phyloP scores from a whole-genome alignment of 495 filamentous ascomycete species.

The Clohesyomyces aquaticus region DNA sequence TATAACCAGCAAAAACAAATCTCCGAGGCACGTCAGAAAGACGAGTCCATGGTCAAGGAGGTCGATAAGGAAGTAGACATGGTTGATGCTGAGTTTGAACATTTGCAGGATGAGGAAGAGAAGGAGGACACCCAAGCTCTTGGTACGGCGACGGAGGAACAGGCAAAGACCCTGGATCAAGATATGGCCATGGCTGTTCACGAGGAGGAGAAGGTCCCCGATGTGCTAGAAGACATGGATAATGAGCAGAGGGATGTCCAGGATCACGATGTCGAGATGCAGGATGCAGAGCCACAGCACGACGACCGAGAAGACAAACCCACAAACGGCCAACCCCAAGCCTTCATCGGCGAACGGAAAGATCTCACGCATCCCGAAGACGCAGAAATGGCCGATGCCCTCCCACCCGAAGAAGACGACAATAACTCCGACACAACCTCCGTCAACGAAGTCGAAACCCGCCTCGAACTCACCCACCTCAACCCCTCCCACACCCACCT shows the following conservation, averaged over 20 bases:
- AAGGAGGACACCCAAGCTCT: slow-evolving; percentile 86
- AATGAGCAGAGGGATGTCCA: slow-evolving; percentile 46
- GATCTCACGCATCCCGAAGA: slow-evolving; percentile 47
- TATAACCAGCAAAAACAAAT: slow-evolving; percentile 83
- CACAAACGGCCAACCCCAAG: slow-evolving; percentile 32
- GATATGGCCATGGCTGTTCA: slow-evolving; percentile 82
- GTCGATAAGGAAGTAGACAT: slow-evolving; percentile 63
- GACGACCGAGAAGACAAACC: slow-evolving; percentile 47
- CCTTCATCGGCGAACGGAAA: slow-evolving; percentile 42
- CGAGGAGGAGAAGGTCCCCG: slow-evolving; percentile 59
- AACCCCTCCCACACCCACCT: slow-evolving; percentile 50
- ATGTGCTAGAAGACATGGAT: slow-evolving; percentile 51
- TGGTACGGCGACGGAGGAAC: slow-evolving; percentile 84
- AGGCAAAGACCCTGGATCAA: slow-evolving; percentile 79
- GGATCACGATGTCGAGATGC: slow-evolving; percentile 32
- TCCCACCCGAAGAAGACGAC: slow-evolving; percentile 43
- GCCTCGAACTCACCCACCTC: slow-evolving; percentile 74
- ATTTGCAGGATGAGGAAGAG: slow-evolving; percentile 80
- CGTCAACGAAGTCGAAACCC: slow-evolving; percentile 64
- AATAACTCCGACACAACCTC: slow-evolving; percentile 35
- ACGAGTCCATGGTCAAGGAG: slow-evolving; percentile 54
- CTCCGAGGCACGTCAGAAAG: slow-evolving; percentile 64
- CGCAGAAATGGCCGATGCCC: slow-evolving; percentile 43
- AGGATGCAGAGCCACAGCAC: slow-evolving; percentile 43
- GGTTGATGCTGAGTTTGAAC: slow-evolving; percentile 79